A percentile compares a stretch with the other conserved stretches of the same genome.
Evolutionary conservation across 1,139 yeast genomes (phyloP).

Genomic region (Yamadazyma dendronema): DNA sequence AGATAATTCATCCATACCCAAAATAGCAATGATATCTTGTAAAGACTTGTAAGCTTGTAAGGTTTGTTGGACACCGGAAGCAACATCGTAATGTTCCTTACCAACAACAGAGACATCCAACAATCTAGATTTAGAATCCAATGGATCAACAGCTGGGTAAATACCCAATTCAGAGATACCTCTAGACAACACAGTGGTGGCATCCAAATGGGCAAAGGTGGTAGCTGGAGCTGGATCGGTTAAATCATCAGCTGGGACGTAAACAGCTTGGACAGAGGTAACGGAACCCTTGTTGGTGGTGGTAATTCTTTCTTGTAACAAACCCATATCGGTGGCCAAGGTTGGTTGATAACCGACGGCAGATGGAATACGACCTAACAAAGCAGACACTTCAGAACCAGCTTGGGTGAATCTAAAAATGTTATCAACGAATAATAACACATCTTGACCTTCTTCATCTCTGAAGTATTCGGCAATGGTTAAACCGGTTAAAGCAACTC

Average conservation of each 20-base stretch:
- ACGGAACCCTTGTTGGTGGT: slow-evolving; percentile 99
- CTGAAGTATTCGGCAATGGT: slow-evolving; percentile 99
- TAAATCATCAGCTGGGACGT: slow-evolving; percentile 99
- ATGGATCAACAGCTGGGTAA: slow-evolving; percentile 99
- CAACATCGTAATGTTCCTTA: slow-evolving; percentile 97
- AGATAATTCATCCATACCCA: slow-evolving; percentile 99
- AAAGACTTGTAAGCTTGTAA: slow-evolving; percentile 99
- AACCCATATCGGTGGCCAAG: slow-evolving; percentile 99
- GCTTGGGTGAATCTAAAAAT: slow-evolving; percentile 99
- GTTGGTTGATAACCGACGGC: slow-evolving; percentile 99
- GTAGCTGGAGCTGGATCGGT: slow-evolving; percentile 99
- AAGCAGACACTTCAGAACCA: slow-evolving; percentile 99
- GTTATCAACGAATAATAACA: slow-evolving; percentile 98
- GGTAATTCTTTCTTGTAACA: slow-evolving; percentile 99
- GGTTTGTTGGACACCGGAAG: slow-evolving; percentile 94
- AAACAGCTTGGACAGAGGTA: slow-evolving; percentile 99
- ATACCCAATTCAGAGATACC: slow-evolving; percentile 99
- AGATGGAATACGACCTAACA: slow-evolving; percentile 99
- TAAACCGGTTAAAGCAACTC: slow-evolving; percentile 99
- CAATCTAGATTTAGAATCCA: slow-evolving; percentile 98
- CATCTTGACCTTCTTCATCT: slow-evolving; percentile 99
- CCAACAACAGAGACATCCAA: slow-evolving; percentile 97
- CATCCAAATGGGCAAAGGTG: slow-evolving; percentile 99
- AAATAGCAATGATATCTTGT: slow-evolving; percentile 99
- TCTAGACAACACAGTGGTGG: slow-evolving; percentile 99